Evolutionary conservation across 352 stramenopile species (phyloP).

Genomic region (Phytophthora pisi): DNA sequence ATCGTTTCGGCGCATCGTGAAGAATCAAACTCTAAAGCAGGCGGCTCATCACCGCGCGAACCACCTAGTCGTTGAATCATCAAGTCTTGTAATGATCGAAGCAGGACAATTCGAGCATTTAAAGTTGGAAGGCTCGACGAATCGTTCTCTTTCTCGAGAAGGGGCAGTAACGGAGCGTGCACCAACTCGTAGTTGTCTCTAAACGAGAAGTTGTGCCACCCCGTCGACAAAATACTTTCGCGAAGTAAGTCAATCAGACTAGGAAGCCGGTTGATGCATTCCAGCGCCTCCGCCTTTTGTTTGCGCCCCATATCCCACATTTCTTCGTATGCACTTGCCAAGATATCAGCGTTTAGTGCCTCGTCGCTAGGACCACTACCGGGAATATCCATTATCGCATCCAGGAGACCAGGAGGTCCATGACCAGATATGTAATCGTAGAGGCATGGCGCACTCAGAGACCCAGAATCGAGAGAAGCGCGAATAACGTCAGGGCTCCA

Average conservation of each 20-base stretch:
- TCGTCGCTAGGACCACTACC: constrained; percentile 43
- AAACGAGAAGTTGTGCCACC: constrained; percentile 67
- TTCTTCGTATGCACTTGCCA: constrained; percentile 71
- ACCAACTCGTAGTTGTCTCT: constrained; percentile 61
- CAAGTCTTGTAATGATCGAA: constrained; percentile 86
- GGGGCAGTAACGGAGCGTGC: constrained; percentile 70
- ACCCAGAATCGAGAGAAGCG: constrained; percentile 59
- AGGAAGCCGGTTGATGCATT: constrained; percentile 71
- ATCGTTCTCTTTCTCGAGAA: constrained; percentile 55
- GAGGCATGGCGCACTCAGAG: constrained; percentile 69
- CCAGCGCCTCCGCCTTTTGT: constrained; percentile 68
- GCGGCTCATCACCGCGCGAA: constrained; percentile 71
- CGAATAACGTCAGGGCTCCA: constrained; percentile 64
- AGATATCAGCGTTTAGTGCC: constrained; percentile 46
- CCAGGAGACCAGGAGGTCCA: constrained; percentile 59
- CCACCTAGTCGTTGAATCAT: constrained; percentile 84
- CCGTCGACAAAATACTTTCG: constrained; percentile 64
- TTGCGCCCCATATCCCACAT: constrained; percentile 68
- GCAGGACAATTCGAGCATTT: constrained; percentile 66
- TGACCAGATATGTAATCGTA: constrained; percentile 74
- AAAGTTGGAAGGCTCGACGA: constrained; percentile 9
- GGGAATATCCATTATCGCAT: constrained; percentile 43
- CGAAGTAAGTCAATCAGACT: constrained; percentile 65
- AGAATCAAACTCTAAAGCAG: constrained; percentile 87
- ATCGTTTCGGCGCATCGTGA: constrained; percentile 90